Percentiles rank a stretch among this genome's conserved stretches.
These are phyloP conservation scores for Dimargaris cristalligena DNA, from an alignment of 192 early-diverging fungal species.

Conservation along the genomic window DNA sequence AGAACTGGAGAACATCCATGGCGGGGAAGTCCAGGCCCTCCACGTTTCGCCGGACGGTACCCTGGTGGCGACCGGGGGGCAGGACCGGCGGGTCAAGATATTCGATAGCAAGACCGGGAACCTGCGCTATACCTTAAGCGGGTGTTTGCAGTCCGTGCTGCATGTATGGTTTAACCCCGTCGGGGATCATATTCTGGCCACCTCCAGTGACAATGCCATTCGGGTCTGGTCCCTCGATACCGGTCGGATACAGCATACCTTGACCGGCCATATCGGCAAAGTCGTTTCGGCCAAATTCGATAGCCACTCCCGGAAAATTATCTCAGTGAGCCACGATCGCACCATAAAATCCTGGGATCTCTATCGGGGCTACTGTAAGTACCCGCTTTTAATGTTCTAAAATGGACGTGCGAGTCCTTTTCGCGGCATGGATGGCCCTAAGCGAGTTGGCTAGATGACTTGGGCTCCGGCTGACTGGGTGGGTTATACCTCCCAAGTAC, in stretches of 20 bases:
- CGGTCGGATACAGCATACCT: conserved; percentile 66
- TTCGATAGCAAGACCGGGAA: conserved; percentile 60
- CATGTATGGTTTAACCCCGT: conserved; percentile 55
- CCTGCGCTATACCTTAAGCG: conserved; percentile 41
- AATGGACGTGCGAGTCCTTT: no score
- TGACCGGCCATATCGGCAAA: conserved; percentile 90
- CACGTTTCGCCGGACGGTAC: conserved; percentile 45
- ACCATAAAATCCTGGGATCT: conserved; percentile 95
- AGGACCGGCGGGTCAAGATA: conserved; percentile 64
- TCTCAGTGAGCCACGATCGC: conserved; percentile 87
- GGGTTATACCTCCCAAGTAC: no score
- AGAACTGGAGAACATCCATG: conserved; percentile 33
- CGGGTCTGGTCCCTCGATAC: conserved; percentile 75
- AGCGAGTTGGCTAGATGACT: no score
- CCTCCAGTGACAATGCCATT: conserved; percentile 80
- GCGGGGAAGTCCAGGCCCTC: conserved; percentile 72
- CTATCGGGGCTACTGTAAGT: conserved; percentile 68
- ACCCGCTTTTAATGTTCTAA: no score
- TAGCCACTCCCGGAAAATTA: conserved; percentile 52
- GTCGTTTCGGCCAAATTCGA: conserved; percentile 79
- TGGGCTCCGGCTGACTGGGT: no score
- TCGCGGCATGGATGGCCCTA: no score
- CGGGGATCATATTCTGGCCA: conserved; percentile 53
- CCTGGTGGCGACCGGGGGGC: conserved; percentile 62
- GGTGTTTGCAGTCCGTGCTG: conserved; percentile 72